These are phyloP conservation scores for Xylariaceae sp. DNA, from an alignment of 2,329 filamentous ascomycete genomes.

Conservation along the genomic window DNA sequence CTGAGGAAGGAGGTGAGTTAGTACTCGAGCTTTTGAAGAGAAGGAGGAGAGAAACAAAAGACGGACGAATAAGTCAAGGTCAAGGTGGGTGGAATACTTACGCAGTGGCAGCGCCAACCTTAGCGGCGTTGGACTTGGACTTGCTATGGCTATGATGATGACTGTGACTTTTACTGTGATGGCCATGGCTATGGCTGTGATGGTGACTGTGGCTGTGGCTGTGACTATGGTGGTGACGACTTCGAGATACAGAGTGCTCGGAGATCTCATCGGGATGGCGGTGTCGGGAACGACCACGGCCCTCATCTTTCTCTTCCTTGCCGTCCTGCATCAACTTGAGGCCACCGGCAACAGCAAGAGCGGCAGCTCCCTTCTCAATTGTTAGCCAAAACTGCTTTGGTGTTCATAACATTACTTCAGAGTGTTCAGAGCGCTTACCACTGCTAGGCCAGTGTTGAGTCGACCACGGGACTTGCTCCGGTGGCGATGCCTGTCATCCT, in stretches of 20 bases:
- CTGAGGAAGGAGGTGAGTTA: slow-evolving; percentile 26
- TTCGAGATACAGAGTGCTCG: slow-evolving; percentile 43
- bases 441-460: slow-evolving; percentile 56
- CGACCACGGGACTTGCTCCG: slow-evolving; percentile 38
- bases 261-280: slow-evolving; percentile 41
- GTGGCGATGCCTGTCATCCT: slow-evolving; percentile 36
- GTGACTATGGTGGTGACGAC: slow-evolving; percentile 40
- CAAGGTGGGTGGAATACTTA: slow-evolving; percentile 21
- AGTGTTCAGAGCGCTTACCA: slow-evolving; percentile 37
- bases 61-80: neutral
- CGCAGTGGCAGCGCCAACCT: slow-evolving; percentile 52
- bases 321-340: slow-evolving; percentile 58
- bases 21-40: neutral
- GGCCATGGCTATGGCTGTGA: slow-evolving; percentile 33
- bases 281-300: slow-evolving; percentile 50
- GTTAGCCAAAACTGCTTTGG: neutral
- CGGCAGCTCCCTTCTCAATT: slow-evolving; percentile 43
- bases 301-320: slow-evolving; percentile 54
- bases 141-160: slow-evolving; percentile 21
- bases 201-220: slow-evolving; percentile 35
- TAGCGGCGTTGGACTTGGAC: slow-evolving; percentile 41
- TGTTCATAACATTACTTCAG: neutral
- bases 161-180: slow-evolving; percentile 18
- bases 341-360: slow-evolving; percentile 59
- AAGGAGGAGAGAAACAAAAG: neutral